phyloP scores from a whole-genome alignment of 768 basidiomycete species.

The Psilocybe sp. region DNA sequence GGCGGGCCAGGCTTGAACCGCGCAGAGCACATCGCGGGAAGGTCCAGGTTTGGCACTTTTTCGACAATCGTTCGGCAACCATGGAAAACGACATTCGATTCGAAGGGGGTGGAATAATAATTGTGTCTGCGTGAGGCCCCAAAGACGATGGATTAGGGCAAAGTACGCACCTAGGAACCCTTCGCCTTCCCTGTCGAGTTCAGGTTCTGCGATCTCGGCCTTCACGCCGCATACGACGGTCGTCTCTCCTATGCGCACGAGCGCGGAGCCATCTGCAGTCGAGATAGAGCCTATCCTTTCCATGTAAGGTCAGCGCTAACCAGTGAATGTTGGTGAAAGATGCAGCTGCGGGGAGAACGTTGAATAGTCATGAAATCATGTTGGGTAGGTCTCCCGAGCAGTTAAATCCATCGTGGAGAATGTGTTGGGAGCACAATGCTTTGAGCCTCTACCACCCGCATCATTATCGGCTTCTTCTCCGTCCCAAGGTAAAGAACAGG shows the following conservation, averaged over 20 bases:
- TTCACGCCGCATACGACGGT: constrained; percentile 96
- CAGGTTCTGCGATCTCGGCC: constrained; percentile 91
- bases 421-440: too few species aligned
- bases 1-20: constrained; percentile 96
- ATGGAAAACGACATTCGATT: too few species aligned
- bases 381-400: too few species aligned
- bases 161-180: constrained; percentile 76
- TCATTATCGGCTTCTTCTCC: too few species aligned
- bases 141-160: not conserved
- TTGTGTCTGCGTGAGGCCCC: not conserved
- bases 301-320: too few species aligned
- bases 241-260: constrained; percentile 90
- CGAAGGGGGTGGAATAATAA: not conserved
- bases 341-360: too few species aligned
- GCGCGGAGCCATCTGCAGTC: constrained; percentile 89
- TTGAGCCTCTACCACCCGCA: too few species aligned
- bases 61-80: too few species aligned
- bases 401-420: too few species aligned
- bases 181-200: constrained; percentile 65
- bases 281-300: constrained; percentile 76
- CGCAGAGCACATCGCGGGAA: constrained; percentile 90
- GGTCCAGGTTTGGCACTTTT: constrained; percentile 90
- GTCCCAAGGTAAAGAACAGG: not conserved
- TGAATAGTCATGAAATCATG: too few species aligned
- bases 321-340: too few species aligned